A percentile compares a stretch with the other conserved stretches of the same genome.
Conservation (phyloP, 495 filamentous ascomycete species). For the Cercophora newfieldiana region DNA sequence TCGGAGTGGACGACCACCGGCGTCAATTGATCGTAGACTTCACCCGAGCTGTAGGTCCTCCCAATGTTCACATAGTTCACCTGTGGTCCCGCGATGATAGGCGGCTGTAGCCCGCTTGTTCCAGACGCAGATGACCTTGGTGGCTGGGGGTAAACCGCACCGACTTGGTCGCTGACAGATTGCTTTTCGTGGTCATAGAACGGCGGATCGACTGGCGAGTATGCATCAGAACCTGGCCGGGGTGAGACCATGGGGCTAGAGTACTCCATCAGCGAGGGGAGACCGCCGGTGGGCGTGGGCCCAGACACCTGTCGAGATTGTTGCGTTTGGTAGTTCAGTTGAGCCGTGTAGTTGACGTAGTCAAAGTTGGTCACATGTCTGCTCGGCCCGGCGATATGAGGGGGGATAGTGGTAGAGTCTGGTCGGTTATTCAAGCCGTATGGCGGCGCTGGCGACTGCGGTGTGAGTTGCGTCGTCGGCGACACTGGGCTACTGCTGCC, state of each 20-base stretch:
- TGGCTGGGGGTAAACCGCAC: not conserved
- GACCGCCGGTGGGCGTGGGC: conserved; percentile 8
- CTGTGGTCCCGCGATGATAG: not conserved
- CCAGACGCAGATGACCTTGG: not conserved
- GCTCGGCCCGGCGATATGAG: conserved; percentile 6
- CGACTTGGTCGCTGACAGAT: conserved; percentile 10
- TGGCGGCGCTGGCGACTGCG: conserved; percentile 5
- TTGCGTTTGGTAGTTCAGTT: conserved; percentile 24
- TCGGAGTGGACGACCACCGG: conserved; percentile 30
- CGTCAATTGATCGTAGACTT: conserved; percentile 31
- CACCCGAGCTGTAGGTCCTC: conserved; percentile 11
- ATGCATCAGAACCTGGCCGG: conserved; percentile 7
- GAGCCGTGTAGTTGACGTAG: conserved; percentile 32
- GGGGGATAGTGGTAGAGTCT: conserved; percentile 9
- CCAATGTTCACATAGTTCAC: conserved; percentile 13
- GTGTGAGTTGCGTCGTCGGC: not conserved
- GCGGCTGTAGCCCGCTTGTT: not conserved
- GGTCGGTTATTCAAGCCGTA: not conserved
- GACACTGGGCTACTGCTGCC: conserved; percentile 2
- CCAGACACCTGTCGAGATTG: conserved; percentile 9
- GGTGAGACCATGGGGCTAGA: conserved; percentile 21
- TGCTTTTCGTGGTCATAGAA: conserved; percentile 21
- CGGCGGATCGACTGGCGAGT: conserved; percentile 1
- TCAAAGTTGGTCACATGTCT: conserved; percentile 24
- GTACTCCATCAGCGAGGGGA: conserved; percentile 29